A percentile compares a stretch with the other conserved stretches of the same genome.
Conservation (phyloP, 2,329 filamentous ascomycete genomes). For the Fusarium circinatum region DNA sequence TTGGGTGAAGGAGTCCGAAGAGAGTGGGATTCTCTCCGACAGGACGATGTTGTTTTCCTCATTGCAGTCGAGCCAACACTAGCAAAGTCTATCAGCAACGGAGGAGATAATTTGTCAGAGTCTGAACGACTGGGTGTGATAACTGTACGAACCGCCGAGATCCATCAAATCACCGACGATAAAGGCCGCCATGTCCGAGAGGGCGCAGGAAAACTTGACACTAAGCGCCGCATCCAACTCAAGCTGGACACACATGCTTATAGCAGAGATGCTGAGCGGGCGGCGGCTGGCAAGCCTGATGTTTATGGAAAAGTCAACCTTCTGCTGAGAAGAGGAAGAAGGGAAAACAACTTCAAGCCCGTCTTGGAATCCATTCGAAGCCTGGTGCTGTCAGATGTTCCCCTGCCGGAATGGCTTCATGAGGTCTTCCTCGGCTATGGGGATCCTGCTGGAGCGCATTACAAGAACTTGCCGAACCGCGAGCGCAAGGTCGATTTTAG, state of each 20-base stretch:
- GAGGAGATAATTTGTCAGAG: constrained; percentile 54
- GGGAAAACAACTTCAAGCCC: constrained; percentile 97
- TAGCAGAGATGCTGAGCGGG: constrained; percentile 76
- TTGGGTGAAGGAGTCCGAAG: constrained; percentile 78
- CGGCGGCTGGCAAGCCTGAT: constrained; percentile 74
- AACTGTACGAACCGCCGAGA: constrained; percentile 81
- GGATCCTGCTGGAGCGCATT: constrained; percentile 87
- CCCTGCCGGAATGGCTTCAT: constrained; percentile 90
- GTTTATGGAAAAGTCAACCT: constrained; percentile 88
- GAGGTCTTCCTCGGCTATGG: constrained; percentile 98
- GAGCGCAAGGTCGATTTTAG: constrained; percentile 86
- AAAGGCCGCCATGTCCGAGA: constrained; percentile 80
- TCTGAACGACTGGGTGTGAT: constrained; percentile 73
- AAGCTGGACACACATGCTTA: constrained; percentile 84
- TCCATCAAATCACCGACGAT: constrained; percentile 88
- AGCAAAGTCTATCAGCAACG: constrained; percentile 64
- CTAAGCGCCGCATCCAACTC: constrained; percentile 78
- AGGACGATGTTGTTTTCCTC: constrained; percentile 91
- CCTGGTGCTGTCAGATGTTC: constrained; percentile 84
- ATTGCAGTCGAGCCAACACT: constrained; percentile 76
- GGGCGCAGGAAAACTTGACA: constrained; percentile 67
- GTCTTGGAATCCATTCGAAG: constrained; percentile 91
- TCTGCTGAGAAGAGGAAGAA: constrained; percentile 80
- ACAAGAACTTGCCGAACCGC: constrained; percentile 82
- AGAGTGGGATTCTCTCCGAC: constrained; percentile 90